Evolutionary conservation across 805 yeast species (phyloP), one percentile per base, ranked within the genome.

Genomic region (Starmerella potacharoeniae): DNA sequence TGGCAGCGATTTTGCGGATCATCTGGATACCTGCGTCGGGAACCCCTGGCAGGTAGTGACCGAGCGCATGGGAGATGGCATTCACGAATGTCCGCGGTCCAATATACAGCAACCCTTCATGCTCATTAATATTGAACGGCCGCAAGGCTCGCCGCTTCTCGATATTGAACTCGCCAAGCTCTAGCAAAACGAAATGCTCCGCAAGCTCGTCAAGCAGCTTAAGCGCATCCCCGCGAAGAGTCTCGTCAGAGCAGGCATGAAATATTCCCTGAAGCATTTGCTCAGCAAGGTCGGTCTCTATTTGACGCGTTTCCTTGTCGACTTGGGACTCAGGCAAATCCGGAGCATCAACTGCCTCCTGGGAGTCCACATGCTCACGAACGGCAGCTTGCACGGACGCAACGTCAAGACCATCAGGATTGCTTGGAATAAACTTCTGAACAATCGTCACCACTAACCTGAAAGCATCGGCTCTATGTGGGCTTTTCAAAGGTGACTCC

Each of bases 1-100:
- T 75, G 5, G 76, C 70, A 66, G 78, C 81, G 31, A 91, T 76
- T 28, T 72, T 69, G 53, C 81, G 79, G 55, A 91, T 77, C 0
- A 88, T 82, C 29, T 76, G 75, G 28, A 81, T 71, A 52, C 95
- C 97, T 43, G 82, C 78, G 5, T 80, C 80, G 53, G 89, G 75
- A 3, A 90, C 91, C 7, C 78, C 80, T 14, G 75, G 71, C 53
- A 82, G 76, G 71, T 87, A 84, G 57, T 84, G 89, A 54, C 95
- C 83, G 59, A 91, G 73, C 0, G 96, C 90, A 64, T 78, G 80
- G 13, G 83, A 79, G 46, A 93, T 80, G 0, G 95, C 95, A 60
- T 80, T 81, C 49, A 88, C 74, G 41, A 89, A 72, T 0, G 85
- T 77, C 35, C 80, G 79, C 57, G 88, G 91, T 53, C 82, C 81